phyloP scores from a whole-genome alignment of 345 rosid genomes.

The Stellera chamaejasme region DNA sequence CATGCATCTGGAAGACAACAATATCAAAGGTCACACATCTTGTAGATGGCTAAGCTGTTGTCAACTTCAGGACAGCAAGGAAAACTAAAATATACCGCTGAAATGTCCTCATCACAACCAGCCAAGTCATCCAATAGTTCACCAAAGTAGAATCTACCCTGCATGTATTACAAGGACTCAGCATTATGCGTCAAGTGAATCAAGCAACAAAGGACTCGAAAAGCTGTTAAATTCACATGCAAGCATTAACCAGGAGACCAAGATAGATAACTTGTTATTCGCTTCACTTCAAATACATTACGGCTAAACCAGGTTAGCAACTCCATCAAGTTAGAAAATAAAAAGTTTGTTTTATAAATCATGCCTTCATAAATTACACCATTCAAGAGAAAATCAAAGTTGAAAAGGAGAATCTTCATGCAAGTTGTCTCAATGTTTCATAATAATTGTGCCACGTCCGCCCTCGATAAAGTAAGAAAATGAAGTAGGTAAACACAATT shows the following conservation, averaged over 20 bases:
- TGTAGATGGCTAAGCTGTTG: not conserved
- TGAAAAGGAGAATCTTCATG: not conserved
- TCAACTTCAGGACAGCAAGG: constrained; percentile 11
- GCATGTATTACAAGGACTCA: constrained; percentile 17
- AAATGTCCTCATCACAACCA: constrained; percentile 62
- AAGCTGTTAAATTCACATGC: not conserved
- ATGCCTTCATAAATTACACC: constrained; percentile 1
- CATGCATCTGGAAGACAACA: constrained; percentile 60
- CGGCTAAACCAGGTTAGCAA: too few species aligned
- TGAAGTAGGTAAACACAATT: not conserved
- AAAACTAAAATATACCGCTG: constrained; percentile 45
- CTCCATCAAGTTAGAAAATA: too few species aligned
- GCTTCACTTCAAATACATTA: too few species aligned
- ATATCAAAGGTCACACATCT: constrained; percentile 14
- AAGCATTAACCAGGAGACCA: too few species aligned
- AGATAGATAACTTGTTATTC: too few species aligned
- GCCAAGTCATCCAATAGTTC: constrained; percentile 50
- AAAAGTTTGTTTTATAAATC: not conserved
- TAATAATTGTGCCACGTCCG: not conserved
- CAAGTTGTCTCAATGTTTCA: not conserved
- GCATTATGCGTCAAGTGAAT: constrained; percentile 1
- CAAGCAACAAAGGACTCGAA: not conserved
- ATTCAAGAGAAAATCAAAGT: not conserved
- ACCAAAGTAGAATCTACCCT: constrained; percentile 95
- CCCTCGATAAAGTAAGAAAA: not conserved